Evolutionary conservation across 768 basidiomycete species (phyloP), one percentile per base, ranked within the genome.

Genomic region (Termitomyces sp.): DNA sequence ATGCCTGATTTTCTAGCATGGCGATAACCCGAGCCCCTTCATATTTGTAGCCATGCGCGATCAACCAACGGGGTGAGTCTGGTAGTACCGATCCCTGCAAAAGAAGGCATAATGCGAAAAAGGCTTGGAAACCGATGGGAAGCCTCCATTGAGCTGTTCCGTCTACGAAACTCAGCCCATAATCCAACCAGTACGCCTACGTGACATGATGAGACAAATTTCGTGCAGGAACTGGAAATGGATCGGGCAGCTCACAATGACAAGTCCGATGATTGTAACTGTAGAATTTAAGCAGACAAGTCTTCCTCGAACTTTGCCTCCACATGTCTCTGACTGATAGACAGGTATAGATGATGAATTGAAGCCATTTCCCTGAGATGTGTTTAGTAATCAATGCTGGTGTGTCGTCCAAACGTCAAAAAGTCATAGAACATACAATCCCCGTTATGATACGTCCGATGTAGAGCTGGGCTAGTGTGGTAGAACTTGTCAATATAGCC

Each of bases 271-370:
- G 55, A 75, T 76, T 5, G 73, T 74, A 11, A 75, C 66, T 0
- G 72, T 73, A 2, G 73, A 72, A 47, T 75, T 74, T 28, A 73
- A 57, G 57, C 72, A 73, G 3, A 73, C 73, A 1, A 74, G 62
- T 14, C 63, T 67, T 32, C 74, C 74, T 28, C 74, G 65, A 40
- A 74, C 67, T 46, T 64, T 62, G 14, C 74, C 74, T 14, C 65
- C 67, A 45, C 72, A 74, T 6, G 74, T 75, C 60, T 76, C 74
- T 28, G 72, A 73, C 57, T 75, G 74, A 56, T 74, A 75, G 2
- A 74, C 72, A 8, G 74, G 74, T 20, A 76, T 73, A 4, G 73
- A 72, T 0, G 74, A 76, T 11, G 73, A 72, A 61, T 75, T 76
- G 55, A 74, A 75, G 11, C 72, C 75, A 55, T 76, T 76, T 24